Conservation (phyloP, 257 asterid species). For the Echium plantagineum region DNA sequence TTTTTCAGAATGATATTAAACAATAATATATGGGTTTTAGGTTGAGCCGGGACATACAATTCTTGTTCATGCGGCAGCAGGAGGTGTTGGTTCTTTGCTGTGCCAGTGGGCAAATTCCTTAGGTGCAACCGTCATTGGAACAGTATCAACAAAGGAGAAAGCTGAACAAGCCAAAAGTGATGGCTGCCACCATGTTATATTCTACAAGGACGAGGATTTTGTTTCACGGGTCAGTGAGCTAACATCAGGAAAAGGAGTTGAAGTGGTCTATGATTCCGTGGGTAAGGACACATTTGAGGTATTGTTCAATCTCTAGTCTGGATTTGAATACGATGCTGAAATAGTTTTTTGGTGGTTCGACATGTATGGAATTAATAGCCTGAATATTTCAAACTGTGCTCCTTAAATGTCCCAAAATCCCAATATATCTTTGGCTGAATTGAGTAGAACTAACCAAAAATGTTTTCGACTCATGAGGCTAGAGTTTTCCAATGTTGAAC, state of each 20-base stretch:
- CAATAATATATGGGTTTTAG: slow-evolving; percentile 18
- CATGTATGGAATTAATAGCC: too few relatives aligned
- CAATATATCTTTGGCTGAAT: not conserved
- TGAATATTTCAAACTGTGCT: not conserved
- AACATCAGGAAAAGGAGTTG: slow-evolving; percentile 89
- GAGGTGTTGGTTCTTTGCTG: slow-evolving; percentile 88
- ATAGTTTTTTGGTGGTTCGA: not conserved
- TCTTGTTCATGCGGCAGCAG: slow-evolving; percentile 96
- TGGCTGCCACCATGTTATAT: slow-evolving; percentile 83
- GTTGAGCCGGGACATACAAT: slow-evolving; percentile 81
- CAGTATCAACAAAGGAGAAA: slow-evolving; percentile 83
- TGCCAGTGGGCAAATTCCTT: slow-evolving; percentile 96
- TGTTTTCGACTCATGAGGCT: not conserved
- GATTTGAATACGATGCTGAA: not conserved
- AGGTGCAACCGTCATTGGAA: slow-evolving; percentile 92
- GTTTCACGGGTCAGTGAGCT: slow-evolving; percentile 77
- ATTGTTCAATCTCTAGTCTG: slow-evolving; percentile 3
- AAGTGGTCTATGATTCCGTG: slow-evolving; percentile 94
- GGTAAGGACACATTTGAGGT: slow-evolving; percentile 98
- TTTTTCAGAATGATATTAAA: not conserved
- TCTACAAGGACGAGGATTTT: slow-evolving; percentile 73
- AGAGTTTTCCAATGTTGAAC: not conserved
- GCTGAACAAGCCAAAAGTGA: slow-evolving; percentile 87
- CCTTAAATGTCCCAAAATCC: not conserved
- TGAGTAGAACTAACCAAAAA: not conserved